Evolutionary conservation across 495 filamentous ascomycete species (phyloP), one percentile per base, ranked within the genome.

Genomic region (Cudoniella acicularis): DNA sequence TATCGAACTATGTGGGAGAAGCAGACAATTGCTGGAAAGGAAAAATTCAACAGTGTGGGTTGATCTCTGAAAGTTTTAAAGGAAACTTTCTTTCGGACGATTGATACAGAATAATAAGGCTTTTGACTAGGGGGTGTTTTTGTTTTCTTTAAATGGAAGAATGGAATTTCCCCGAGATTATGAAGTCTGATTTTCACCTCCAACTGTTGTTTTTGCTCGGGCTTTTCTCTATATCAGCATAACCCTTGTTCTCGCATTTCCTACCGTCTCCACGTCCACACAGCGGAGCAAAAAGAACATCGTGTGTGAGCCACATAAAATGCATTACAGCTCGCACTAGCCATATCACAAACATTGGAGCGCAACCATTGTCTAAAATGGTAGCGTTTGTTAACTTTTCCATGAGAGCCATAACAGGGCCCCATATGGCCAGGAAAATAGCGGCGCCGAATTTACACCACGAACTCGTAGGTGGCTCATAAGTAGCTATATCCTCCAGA

Each of bases 1-100:
- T 98, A 98, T 65, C 83, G 87, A 17, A 86, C 82, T 57, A 97
- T 98, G 94, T 98, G 94, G 94, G 83, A 85, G 68, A 96, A 96
- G 72, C 94, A 98, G 68, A 91, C 30, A 4, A 36, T 13, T 6
- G 13, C 30, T 13, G 13, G 30, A 36, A 36, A 36, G 13, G 6
- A 13, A 36, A 36, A n/a, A n/a, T n/a, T n/a, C 30, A 36, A 36
- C 30, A 36, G 13, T 6, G 4, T 36, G 30, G 30, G 13, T 13
- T 36, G 30, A 36, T 6, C 30, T 36, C 13, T 36, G 30, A 36
- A 6, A 36, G 30, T 6, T 6, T 36, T 13, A 4, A 36, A 13
- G 13, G 30, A 36, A 13, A 13, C 30, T 36, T 36, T 36, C 30
- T 36, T 36, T 36, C 13, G 30, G n/a, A n/a, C 13, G 4, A 36